Conservation (phyloP, 768 basidiomycete genomes). For the Pisolithus tinctorius region DNA sequence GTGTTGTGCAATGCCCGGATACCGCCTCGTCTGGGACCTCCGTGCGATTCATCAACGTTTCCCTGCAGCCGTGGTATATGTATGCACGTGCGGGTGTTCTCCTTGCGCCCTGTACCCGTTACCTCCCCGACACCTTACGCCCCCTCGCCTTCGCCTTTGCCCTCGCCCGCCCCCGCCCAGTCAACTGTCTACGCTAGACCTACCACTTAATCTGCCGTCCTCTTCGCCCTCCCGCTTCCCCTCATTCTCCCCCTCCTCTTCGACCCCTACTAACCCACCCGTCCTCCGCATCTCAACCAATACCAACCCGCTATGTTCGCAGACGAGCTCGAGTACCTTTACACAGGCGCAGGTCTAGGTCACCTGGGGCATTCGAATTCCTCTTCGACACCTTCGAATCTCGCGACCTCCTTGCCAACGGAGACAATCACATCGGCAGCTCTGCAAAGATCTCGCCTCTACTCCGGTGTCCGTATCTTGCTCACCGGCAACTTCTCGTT, state of each 20-base stretch:
- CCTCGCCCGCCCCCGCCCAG: conserved; percentile 46
- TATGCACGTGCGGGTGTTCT: conserved; percentile 96
- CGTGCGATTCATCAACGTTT: no score
- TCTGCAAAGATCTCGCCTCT: conserved; percentile 91
- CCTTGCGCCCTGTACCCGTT: conserved; percentile 55
- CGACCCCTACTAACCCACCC: conserved; percentile 34
- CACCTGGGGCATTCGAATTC: conserved; percentile 81
- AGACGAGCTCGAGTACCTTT: conserved; percentile 90
- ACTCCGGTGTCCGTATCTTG: conserved; percentile 83
- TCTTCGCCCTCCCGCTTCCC: conserved; percentile 41
- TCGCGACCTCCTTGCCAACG: conserved; percentile 39
- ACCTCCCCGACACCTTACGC: conserved; percentile 45
- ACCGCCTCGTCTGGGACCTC: no score
- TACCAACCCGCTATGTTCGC: conserved; percentile 76
- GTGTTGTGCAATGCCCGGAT: not conserved
- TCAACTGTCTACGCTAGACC: conserved; percentile 47
- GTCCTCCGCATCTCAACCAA: conserved; percentile 60
- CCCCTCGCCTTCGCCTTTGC: conserved; percentile 47
- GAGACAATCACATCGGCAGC: conserved; percentile 63
- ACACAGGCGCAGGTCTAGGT: conserved; percentile 88
- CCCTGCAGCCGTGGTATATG: conserved; percentile 80
- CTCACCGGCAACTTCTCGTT: conserved; percentile 66
- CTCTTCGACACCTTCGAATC: conserved; percentile 59
- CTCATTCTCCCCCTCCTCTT: conserved; percentile 40
- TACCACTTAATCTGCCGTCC: conserved; percentile 34